Evolutionary conservation across 805 yeast species (phyloP).

Genomic region (Blastobotrys peoriensis): DNA sequence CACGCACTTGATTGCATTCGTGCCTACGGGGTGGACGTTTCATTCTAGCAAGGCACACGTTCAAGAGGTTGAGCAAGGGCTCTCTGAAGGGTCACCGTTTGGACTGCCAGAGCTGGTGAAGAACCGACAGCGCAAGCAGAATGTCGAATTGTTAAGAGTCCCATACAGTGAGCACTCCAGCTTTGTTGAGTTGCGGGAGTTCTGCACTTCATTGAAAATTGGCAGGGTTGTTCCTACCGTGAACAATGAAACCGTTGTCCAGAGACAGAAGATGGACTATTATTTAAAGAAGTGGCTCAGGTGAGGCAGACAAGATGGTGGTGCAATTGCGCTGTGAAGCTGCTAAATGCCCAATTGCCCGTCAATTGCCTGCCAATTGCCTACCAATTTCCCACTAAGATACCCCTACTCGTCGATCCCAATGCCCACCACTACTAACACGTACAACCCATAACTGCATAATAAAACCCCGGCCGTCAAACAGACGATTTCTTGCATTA

Average conservation of each 20-base stretch:
- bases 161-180: constrained; percentile 97
- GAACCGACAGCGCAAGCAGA: constrained; percentile 26
- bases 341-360: too few species aligned
- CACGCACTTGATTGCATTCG: constrained; percentile 61
- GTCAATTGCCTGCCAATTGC: too few species aligned
- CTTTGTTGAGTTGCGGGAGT: constrained; percentile 67
- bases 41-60: constrained; percentile 22
- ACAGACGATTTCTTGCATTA: too few species aligned
- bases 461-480: too few species aligned
- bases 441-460: too few species aligned
- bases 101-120: constrained; percentile 11
- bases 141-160: constrained; percentile 48
- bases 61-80: background rate
- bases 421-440: too few species aligned
- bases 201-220: constrained; percentile 49
- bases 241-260: constrained; percentile 12
- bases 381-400: too few species aligned
- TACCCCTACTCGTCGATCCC: too few species aligned
- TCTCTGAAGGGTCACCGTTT: constrained; percentile 11
- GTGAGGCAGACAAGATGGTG: too few species aligned
- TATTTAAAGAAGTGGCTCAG: constrained; percentile 2
- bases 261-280: background rate
- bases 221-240: constrained; percentile 75
- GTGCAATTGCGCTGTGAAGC: too few species aligned
- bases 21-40: constrained; percentile 92